Evolutionary conservation across 2,329 filamentous ascomycete genomes (phyloP), one percentile per base, ranked within the genome.

Genomic region (Didymellaceae sp.): DNA sequence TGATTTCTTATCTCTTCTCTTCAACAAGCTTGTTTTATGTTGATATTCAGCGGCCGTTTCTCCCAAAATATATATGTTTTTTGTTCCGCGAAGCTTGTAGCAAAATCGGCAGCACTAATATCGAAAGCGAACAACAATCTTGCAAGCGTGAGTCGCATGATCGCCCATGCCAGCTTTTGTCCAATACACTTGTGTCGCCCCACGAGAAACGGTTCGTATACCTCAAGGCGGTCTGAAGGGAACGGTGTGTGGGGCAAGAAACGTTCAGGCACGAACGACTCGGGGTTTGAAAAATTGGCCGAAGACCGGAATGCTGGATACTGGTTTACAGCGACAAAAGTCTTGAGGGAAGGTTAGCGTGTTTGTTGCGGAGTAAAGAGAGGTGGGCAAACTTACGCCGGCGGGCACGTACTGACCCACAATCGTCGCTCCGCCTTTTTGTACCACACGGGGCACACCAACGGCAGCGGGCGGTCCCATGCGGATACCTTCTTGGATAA

Each of bases 91-190:
- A 57, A 67, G 18, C 62, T 59, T 49, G 47, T 52, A 1, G 33
- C 30, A 8, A 44, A 42, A 1, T 41, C 11, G 14, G 44, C 39
- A 34, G 57, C 41, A 13, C 28, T 52, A 7, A 57, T 11, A 58
- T 78, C 72, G 45, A 77, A 78, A 1, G 64, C 61, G 60, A 63
- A 78, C 4, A 77, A 25, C 25, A 77, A 31, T 46, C 72, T 74
- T 4, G 74, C 66, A 22, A 78, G 52, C 5, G 74, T 71, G 2
- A 77, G 38, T 6, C 64, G 52, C 64, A 70, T 68, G 26, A 70
- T 63, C 4, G 54, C 61, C 40, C 68, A 71, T 1, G 71, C 70
- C 16, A 65, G 18, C n/a, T 57, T 61, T 42, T 55, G 52, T 1
- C 67, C 68, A 13, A 68, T 52, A 26, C 68, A 70, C 4, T 38